Conservation (phyloP, 495 filamentous ascomycete species). For the Hypoxylon perforatum region DNA sequence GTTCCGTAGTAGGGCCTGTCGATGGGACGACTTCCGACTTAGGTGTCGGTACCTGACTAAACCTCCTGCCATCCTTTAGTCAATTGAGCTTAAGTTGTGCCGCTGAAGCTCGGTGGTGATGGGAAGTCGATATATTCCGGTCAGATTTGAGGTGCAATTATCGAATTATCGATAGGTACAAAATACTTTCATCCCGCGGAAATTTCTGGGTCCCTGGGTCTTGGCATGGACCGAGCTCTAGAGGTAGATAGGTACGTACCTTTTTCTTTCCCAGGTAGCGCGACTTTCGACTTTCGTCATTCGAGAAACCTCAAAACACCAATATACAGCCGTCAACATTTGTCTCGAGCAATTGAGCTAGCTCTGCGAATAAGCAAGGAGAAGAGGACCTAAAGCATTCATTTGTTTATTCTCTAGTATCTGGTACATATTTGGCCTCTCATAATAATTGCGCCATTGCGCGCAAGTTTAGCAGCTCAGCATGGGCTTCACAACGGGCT, state of each 20-base stretch:
- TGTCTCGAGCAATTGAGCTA: constrained; percentile 12
- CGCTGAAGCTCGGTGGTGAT: constrained; percentile 2
- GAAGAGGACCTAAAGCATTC: background rate
- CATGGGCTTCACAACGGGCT: constrained; percentile 86
- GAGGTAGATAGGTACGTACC: constrained; percentile 16
- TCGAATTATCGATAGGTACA: constrained; percentile 17
- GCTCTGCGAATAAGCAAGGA: constrained; percentile 1
- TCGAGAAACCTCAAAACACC: constrained; percentile 1
- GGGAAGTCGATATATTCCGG: background rate
- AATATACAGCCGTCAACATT: no score
- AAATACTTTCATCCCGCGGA: constrained; percentile 9
- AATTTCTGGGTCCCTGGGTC: constrained; percentile 30
- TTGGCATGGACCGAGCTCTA: constrained; percentile 15
- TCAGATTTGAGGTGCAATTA: constrained; percentile 1
- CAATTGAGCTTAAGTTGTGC: background rate
- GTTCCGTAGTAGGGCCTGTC: constrained; percentile 93
- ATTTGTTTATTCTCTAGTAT: constrained; percentile 4
- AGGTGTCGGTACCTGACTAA: constrained; percentile 87
- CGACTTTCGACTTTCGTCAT: constrained; percentile 42
- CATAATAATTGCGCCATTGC: constrained; percentile 34
- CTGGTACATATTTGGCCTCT: constrained; percentile 21
- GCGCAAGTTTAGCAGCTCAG: constrained; percentile 35
- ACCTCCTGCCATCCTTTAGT: constrained; percentile 81
- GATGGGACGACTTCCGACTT: constrained; percentile 82
- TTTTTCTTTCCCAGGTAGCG: constrained; percentile 24